phyloP scores from a whole-genome alignment of 2,329 filamentous ascomycete genomes.

The Balansia obtecta region DNA sequence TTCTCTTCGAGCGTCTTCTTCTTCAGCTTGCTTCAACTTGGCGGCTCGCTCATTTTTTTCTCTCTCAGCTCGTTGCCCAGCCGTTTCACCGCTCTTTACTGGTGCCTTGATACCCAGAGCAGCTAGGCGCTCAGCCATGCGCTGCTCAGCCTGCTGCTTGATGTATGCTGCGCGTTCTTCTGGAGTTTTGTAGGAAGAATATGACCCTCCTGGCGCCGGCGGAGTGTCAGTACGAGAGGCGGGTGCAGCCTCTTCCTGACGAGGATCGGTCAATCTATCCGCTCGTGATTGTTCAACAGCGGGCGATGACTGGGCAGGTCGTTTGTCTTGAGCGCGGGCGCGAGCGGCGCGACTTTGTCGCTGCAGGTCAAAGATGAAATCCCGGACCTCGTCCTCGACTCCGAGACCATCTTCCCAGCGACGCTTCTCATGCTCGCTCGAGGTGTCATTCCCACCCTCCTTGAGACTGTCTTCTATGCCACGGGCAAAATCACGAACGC shows the following conservation, averaged over 20 bases:
- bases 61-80: conserved; percentile 75
- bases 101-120: conserved; percentile 84
- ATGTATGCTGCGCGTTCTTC: conserved; percentile 94
- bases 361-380: conserved; percentile 96
- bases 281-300: conserved; percentile 31
- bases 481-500: conserved; percentile 75
- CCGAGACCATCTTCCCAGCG: conserved; percentile 94
- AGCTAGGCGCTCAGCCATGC: conserved; percentile 91
- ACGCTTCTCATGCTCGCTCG: conserved; percentile 78
- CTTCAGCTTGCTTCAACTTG: conserved; percentile 78
- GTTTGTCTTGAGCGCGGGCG: conserved; percentile 47
- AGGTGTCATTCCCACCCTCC: conserved; percentile 61
- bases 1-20: conserved; percentile 83
- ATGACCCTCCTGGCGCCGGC: conserved; percentile 47
- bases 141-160: conserved; percentile 90
- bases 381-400: conserved; percentile 90
- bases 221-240: conserved; percentile 37
- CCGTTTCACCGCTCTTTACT: conserved; percentile 64
- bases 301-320: conserved; percentile 28
- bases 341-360: conserved; percentile 69
- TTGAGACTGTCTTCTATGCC: conserved; percentile 81
- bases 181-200: conserved; percentile 75
- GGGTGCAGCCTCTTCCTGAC: conserved; percentile 39
- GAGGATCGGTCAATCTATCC: conserved; percentile 26
- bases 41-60: conserved; percentile 81